These are phyloP conservation scores for Fusarium incarnatum DNA, from an alignment of 2,329 filamentous ascomycete genomes.

Conservation along the genomic window DNA sequence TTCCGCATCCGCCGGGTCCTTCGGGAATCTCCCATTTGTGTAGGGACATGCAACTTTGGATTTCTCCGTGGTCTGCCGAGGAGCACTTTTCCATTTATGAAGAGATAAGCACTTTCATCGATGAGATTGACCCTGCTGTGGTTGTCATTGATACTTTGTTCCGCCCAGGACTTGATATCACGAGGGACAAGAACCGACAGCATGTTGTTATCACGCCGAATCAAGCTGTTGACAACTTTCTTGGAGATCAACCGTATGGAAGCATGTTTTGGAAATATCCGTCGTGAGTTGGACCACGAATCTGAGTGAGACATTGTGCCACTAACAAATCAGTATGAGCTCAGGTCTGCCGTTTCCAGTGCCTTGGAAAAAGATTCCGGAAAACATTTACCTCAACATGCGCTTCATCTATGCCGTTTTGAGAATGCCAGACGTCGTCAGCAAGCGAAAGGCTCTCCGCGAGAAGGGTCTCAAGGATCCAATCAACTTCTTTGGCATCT, in stretches of 20 bases:
- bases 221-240: conserved; percentile 27
- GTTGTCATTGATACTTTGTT: conserved; percentile 6
- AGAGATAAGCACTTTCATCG: neutral
- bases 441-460: conserved; percentile 39
- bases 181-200: conserved; percentile 1
- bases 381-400: conserved; percentile 50
- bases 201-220: conserved; percentile 12
- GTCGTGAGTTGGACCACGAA: conserved; percentile 11
- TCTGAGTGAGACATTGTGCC: neutral
- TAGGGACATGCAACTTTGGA: conserved; percentile 18
- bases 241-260: conserved; percentile 26
- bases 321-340: neutral
- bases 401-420: conserved; percentile 48
- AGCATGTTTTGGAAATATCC: conserved; percentile 43
- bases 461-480: conserved; percentile 37
- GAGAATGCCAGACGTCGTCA: conserved; percentile 42
- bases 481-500: conserved; percentile 40
- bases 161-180: conserved; percentile 8
- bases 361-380: conserved; percentile 51
- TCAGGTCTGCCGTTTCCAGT: conserved; percentile 60
- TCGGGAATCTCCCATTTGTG: neutral
- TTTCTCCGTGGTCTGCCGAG: conserved; percentile 7
- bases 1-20: neutral
- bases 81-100: conserved; percentile 7
- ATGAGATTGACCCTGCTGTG: neutral